Conservation (phyloP, 208 protist species). For the Wallacemonas sp. region DNA sequence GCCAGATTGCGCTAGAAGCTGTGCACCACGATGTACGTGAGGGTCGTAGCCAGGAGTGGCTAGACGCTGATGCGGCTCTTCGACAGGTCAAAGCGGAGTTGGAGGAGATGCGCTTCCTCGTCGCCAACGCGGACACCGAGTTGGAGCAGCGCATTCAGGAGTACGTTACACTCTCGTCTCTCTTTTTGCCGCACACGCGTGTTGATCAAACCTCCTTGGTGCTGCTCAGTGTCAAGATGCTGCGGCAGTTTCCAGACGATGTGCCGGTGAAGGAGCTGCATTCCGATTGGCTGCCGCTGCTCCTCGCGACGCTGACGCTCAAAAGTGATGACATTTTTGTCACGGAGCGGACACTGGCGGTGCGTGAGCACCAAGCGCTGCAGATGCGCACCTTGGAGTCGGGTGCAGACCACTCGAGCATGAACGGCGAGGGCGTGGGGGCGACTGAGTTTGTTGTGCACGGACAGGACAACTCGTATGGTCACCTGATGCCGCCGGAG, state of each 20-base stretch:
- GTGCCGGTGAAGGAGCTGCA: slow-evolving; percentile 66
- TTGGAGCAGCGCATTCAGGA: slow-evolving; percentile 46
- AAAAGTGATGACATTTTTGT: slow-evolving; percentile 34
- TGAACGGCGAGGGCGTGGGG: not conserved
- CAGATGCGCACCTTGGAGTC: not conserved
- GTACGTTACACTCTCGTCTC: slow-evolving; percentile 25
- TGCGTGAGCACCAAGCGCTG: slow-evolving; percentile 10
- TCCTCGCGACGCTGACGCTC: slow-evolving; percentile 47
- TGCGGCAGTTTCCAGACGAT: slow-evolving; percentile 61
- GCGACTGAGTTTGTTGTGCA: not conserved
- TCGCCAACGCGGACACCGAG: slow-evolving; percentile 38
- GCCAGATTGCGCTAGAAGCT: slow-evolving; percentile 2
- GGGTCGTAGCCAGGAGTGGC: slow-evolving; percentile 27
- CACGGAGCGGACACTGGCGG: slow-evolving; percentile 5
- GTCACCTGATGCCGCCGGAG: slow-evolving; percentile 10
- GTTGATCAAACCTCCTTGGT: slow-evolving; percentile 40
- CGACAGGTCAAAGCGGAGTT: slow-evolving; percentile 50
- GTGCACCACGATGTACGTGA: not conserved
- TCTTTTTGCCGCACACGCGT: slow-evolving; percentile 67
- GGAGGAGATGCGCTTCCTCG: slow-evolving; percentile 53
- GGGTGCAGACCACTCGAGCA: too few relatives aligned
- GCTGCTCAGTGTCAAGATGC: slow-evolving; percentile 60
- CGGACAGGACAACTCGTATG: slow-evolving; percentile 11
- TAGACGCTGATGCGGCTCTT: slow-evolving; percentile 45
- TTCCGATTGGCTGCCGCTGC: slow-evolving; percentile 53